These are phyloP conservation scores for Plectosphaerella sp. DNA, from an alignment of 2,329 filamentous ascomycete genomes.

Conservation along the genomic window DNA sequence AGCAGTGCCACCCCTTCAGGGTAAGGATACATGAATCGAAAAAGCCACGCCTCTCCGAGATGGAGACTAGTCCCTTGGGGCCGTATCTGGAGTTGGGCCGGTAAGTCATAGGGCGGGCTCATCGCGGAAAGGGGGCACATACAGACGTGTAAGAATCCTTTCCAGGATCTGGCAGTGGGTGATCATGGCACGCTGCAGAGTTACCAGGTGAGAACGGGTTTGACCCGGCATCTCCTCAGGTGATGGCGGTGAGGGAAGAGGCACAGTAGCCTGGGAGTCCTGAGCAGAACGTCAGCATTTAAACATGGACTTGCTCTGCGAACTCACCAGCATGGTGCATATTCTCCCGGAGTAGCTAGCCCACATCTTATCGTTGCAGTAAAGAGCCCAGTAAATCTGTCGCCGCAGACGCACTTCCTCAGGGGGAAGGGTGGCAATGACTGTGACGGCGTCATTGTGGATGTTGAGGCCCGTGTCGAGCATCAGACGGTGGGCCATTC, in stretches of 20 bases:
- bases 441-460: slow-evolving; percentile 20
- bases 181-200: slow-evolving; percentile 20
- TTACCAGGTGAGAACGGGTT: not conserved
- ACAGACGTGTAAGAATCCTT: slow-evolving; percentile 24
- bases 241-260: slow-evolving; percentile 13
- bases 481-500: slow-evolving; percentile 27
- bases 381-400: slow-evolving; percentile 30
- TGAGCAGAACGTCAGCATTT: slow-evolving; percentile 2
- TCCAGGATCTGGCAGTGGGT: slow-evolving; percentile 11
- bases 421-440: slow-evolving; percentile 13
- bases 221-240: not conserved
- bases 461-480: slow-evolving; percentile 32
- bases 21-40: slow-evolving; percentile 25
- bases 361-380: slow-evolving; percentile 27
- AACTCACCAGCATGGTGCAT: slow-evolving; percentile 27
- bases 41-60: slow-evolving; percentile 17
- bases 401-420: slow-evolving; percentile 25
- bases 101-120: slow-evolving; percentile 13
- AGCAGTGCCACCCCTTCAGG: slow-evolving; percentile 28
- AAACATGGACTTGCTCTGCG: not conserved
- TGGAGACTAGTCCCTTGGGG: slow-evolving; percentile 18
- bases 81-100: slow-evolving; percentile 21
- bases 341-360: slow-evolving; percentile 28
- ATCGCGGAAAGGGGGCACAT: slow-evolving; percentile 5
- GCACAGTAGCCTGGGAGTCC: slow-evolving; percentile 25